Conservation (phyloP, 768 basidiomycete species). For the Basidioascus undulatus region DNA sequence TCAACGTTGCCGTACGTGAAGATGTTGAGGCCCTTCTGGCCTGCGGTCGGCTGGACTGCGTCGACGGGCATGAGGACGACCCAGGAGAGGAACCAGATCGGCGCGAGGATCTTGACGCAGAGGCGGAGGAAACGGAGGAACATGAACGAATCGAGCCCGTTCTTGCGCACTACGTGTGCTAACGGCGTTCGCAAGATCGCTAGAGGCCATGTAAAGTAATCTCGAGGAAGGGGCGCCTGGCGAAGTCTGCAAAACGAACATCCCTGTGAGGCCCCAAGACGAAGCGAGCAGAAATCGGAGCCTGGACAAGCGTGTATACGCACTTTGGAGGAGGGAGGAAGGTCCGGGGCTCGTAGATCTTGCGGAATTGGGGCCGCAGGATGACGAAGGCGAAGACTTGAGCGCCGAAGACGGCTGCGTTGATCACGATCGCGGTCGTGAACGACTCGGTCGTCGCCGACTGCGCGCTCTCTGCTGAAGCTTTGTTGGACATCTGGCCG, state of each 20-base stretch:
- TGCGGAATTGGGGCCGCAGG: constrained; percentile 57
- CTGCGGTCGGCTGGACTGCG: constrained; percentile 17
- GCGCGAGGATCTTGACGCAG: constrained; percentile 56
- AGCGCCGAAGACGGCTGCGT: constrained; percentile 26
- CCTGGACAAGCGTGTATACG: constrained; percentile 11
- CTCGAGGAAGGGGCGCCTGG: constrained; percentile 24
- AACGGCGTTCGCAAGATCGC: constrained; percentile 39
- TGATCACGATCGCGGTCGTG: constrained; percentile 62
- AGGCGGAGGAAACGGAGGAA: constrained; percentile 72
- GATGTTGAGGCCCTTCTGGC: constrained; percentile 33
- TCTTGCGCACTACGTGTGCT: constrained; percentile 34
- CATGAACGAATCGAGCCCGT: constrained; percentile 78
- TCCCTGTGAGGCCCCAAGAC: constrained; percentile 32
- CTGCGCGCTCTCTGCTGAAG: no score
- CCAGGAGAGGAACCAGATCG: constrained; percentile 86
- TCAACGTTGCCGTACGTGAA: constrained; percentile 67
- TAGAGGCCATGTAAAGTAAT: constrained; percentile 41
- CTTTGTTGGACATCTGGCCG: no score
- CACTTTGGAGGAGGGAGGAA: constrained; percentile 32
- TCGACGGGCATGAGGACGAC: constrained; percentile 53
- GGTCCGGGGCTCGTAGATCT: constrained; percentile 71
- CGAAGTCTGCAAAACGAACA: constrained; percentile 14
- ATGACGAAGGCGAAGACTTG: constrained; percentile 45
- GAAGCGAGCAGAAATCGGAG: not conserved
- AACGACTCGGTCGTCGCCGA: constrained; percentile 62